Conservation (phyloP, 306 rosid genomes). For the Morella rubra region DNA sequence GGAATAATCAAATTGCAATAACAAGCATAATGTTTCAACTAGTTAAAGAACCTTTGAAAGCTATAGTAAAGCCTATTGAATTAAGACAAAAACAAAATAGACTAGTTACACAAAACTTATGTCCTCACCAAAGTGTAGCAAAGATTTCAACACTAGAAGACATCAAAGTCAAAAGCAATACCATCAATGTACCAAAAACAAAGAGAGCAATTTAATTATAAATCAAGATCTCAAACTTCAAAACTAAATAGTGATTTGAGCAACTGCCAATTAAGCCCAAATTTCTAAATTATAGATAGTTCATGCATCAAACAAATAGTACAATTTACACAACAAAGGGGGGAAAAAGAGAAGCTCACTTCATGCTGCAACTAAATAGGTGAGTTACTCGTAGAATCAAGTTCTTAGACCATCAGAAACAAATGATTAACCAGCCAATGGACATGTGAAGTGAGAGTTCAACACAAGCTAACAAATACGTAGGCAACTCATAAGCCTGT, state of each 20-base stretch:
- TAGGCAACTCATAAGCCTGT: neutral
- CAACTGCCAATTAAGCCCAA: neutral
- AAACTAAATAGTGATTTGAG: neutral
- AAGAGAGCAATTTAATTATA: neutral
- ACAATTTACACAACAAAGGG: neutral
- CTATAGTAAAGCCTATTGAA: neutral
- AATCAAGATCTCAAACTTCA: slow-evolving; percentile 2
- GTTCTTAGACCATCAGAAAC: neutral
- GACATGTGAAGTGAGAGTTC: neutral
- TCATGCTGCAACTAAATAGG: neutral
- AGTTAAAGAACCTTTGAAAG: neutral
- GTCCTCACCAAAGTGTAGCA: neutral
- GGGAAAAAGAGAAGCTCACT: neutral
- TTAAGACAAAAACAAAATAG: neutral
- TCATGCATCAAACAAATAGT: neutral
- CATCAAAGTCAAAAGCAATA: neutral
- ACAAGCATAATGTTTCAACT: neutral
- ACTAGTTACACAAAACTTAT: neutral
- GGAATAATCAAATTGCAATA: neutral
- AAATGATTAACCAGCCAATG: neutral
- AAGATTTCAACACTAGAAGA: neutral
- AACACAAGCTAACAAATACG: neutral
- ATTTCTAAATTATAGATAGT: neutral
- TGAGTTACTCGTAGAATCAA: neutral
- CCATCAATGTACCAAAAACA: neutral